These are phyloP conservation scores for Monotropa hypopitys DNA, from an alignment of 179 eudicot genomes.

Conservation along the genomic window DNA sequence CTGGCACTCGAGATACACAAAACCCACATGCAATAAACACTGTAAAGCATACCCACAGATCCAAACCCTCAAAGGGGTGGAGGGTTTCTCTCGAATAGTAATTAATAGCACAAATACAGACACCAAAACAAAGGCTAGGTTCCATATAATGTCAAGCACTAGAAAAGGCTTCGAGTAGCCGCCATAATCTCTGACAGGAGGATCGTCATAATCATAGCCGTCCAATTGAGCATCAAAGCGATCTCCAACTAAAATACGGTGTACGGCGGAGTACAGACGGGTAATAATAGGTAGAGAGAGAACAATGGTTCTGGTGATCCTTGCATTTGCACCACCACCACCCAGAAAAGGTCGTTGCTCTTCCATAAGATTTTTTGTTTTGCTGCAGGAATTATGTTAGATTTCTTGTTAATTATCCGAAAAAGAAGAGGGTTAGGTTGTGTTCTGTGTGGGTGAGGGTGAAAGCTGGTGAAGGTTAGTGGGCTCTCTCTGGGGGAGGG, in stretches of 20 bases:
- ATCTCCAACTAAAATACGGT: not conserved
- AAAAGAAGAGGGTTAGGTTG: not conserved
- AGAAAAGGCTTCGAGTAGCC: slow-evolving; percentile 40
- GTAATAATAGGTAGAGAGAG: slow-evolving; percentile 17
- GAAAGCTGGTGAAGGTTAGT: not conserved
- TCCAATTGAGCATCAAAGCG: slow-evolving; percentile 17
- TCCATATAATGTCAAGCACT: slow-evolving; percentile 51
- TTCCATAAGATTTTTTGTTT: not conserved
- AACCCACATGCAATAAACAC: slow-evolving; percentile 54
- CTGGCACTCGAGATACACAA: slow-evolving; percentile 35
- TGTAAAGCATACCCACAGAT: slow-evolving; percentile 54
- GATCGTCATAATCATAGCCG: slow-evolving; percentile 15
- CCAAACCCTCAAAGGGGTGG: slow-evolving; percentile 59
- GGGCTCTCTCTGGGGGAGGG: not conserved
- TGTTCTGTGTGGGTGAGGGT: not conserved
- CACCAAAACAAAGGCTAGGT: slow-evolving; percentile 45
- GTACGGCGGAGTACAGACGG: slow-evolving; percentile 18
- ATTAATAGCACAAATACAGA: slow-evolving; percentile 30
- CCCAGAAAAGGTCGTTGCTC: not conserved
- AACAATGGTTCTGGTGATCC: slow-evolving; percentile 14
- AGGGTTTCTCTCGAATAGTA: slow-evolving; percentile 36
- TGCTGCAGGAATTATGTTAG: not conserved
- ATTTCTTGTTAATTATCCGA: not conserved
- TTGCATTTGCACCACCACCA: slow-evolving; percentile 3
- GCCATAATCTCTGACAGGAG: slow-evolving; percentile 10